These are phyloP conservation scores for Phyllostachys edulis DNA, from an alignment of 176 grass and related monocot genomes.

Conservation along the genomic window DNA sequence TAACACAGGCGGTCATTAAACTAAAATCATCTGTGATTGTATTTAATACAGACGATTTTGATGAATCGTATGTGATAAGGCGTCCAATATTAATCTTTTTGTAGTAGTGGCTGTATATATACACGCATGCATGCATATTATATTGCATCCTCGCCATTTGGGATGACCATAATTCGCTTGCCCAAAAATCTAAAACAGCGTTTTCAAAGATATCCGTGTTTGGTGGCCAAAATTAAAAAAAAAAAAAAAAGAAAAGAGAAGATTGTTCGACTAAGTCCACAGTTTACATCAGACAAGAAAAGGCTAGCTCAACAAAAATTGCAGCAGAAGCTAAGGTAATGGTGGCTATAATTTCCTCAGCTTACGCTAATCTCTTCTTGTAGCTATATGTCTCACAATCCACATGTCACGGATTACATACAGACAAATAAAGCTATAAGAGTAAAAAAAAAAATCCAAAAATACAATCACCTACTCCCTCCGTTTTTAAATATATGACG, in stretches of 20 bases:
- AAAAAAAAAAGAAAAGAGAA: not conserved
- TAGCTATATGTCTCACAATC: not conserved
- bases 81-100: too few relatives aligned
- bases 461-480: not conserved
- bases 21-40: too few relatives aligned
- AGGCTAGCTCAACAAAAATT: not conserved
- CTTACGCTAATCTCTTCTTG: not conserved
- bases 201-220: not conserved
- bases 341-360: not conserved
- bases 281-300: not conserved
- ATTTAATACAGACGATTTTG: too few relatives aligned
- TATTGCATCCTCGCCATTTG: not conserved
- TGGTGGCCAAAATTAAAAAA: not conserved
- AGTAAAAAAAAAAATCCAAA: not conserved
- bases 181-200: not conserved
- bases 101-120: too few relatives aligned
- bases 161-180: conserved; percentile 18
- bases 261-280: too few relatives aligned
- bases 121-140: too few relatives aligned
- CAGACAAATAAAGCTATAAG: not conserved
- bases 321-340: not conserved
- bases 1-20: too few relatives aligned
- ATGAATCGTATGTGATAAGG: too few relatives aligned
- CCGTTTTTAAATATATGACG: too few relatives aligned
- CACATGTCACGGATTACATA: not conserved